Base-by-base conservation (phyloP, 2,329 filamentous ascomycete genomes). In the Aspergillus tanneri region DNA sequence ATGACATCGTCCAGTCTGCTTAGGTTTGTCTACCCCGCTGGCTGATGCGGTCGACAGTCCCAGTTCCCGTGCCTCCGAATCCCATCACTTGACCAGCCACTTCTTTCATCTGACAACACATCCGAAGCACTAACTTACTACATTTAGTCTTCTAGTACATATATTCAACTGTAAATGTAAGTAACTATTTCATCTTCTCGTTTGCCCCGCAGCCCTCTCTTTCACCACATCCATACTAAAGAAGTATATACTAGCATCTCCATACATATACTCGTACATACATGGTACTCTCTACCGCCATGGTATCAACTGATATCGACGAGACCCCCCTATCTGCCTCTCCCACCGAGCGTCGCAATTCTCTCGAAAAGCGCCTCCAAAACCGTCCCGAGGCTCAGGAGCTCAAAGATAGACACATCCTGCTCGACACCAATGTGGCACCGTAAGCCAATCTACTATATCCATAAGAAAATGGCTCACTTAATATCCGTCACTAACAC, bases 321-420 rank as follows among this genome's bases (percentile, higher is more conserved):
- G 73, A 82, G 56, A 78, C 77, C 11, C 75, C 81, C 56, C 80
- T 86, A 69, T 79, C 76, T 34, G 52, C 57, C 25, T 57, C 62
- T 14, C 80, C 79, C 50, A 73, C 76, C 55, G 74, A 77, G 54
- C 76, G 76, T 35, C 73, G 77, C 43, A 84, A 88, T 74, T 89
- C 86, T 3, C 77, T 90, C 10, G 85, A 88, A 69, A 83, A 84
- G 60, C 83, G 88, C 62, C 77, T 90, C 45, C 80, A 84, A 66
- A 82, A 84, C 60, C 86, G 89, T 32, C 87, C 87, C 19, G 82
- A 78, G 40, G 63, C 70, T 11, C 75, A 86, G 64, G 84, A 87
- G 52, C 72, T 88, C 52, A 87, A 85, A 71, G 80, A 86, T 56
- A 73, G 82, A 53, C 81, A 87, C 62, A 88, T 88, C 54, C 68